Conservation (phyloP, 116 monocot genomes). For the Phalaenopsis hybrid region DNA sequence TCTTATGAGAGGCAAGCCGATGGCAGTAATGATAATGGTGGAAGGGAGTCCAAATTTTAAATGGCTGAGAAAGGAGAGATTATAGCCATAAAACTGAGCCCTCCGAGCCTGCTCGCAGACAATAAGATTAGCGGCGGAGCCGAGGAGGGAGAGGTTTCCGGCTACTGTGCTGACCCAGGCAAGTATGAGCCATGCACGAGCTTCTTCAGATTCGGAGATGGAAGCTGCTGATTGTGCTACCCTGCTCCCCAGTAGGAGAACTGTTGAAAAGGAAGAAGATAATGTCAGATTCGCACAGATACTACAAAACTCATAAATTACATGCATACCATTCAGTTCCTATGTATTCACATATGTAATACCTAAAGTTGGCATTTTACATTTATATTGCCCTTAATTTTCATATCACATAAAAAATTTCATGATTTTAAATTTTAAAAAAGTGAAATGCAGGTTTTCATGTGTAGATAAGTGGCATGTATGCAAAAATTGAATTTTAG, state of each 20-base stretch:
- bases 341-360: no score
- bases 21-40: conserved; percentile 45
- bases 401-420: no score
- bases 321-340: no score
- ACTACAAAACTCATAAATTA: no score
- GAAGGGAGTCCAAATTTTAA: conserved; percentile 74
- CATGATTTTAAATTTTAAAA: no score
- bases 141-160: conserved; percentile 72
- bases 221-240: conserved; percentile 70
- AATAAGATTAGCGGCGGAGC: conserved; percentile 85
- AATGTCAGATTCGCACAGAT: not conserved
- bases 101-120: conserved; percentile 76
- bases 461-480: no score
- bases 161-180: conserved; percentile 93
- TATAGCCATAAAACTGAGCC: conserved; percentile 36
- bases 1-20: conserved; percentile 55
- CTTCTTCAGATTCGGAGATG: conserved; percentile 49
- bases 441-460: no score
- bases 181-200: conserved; percentile 67
- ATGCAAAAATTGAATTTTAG: no score
- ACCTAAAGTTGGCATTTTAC: no score
- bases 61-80: conserved; percentile 66
- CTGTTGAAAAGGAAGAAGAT: conserved; percentile 19
- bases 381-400: no score
- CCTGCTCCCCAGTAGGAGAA: conserved; percentile 73